Percentiles rank a stretch among this genome's conserved stretches.
phyloP scores from a whole-genome alignment of 2,329 filamentous ascomycete genomes.

The Botrytis porri region DNA sequence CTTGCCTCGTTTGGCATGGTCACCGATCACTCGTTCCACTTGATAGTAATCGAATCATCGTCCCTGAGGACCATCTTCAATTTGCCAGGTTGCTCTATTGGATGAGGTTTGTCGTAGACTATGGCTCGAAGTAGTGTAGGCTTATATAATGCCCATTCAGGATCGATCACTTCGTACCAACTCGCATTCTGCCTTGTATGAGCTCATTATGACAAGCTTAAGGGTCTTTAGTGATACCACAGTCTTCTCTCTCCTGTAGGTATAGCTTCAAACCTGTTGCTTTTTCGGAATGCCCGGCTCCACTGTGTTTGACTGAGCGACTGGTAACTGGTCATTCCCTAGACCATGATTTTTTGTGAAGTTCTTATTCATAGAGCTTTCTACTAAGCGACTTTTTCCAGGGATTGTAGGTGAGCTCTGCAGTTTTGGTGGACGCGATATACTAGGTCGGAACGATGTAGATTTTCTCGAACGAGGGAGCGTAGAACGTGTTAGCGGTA shows the following conservation, averaged over 20 bases:
- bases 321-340: neutral
- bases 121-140: neutral
- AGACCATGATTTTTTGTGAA: neutral
- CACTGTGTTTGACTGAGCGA: neutral
- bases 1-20: neutral
- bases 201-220: neutral
- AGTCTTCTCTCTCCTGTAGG: neutral
- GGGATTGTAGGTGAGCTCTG: neutral
- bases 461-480: neutral
- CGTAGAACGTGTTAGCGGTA: too few species aligned
- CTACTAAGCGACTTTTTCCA: neutral
- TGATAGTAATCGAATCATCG: neutral
- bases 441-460: neutral
- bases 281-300: neutral
- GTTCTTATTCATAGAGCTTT: neutral
- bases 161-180: neutral
- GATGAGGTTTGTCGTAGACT: neutral
- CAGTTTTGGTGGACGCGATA: neutral
- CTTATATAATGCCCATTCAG: neutral
- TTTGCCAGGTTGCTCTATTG: neutral
- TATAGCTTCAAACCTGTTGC: neutral
- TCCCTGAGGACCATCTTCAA: neutral
- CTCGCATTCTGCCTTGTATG: neutral
- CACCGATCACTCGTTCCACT: neutral
- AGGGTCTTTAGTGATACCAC: neutral